Conservation (phyloP, 495 filamentous ascomycete genomes). For the Neurospora africana region DNA sequence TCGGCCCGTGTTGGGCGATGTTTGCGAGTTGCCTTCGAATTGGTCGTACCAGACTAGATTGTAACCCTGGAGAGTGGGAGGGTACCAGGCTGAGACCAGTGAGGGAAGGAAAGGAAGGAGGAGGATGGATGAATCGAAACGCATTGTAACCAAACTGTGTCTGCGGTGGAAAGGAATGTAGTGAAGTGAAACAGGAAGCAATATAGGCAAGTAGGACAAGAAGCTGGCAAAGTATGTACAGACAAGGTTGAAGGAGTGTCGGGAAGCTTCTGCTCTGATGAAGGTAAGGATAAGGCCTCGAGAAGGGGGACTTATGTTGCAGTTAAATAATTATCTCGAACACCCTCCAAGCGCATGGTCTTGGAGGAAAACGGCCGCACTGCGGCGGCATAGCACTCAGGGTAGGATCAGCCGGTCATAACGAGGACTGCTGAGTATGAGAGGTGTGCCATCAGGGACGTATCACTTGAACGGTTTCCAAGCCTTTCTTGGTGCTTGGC, state of each 20-base stretch:
- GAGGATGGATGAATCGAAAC: slow-evolving; percentile 3
- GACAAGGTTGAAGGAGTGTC: neutral
- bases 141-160: slow-evolving; percentile 7
- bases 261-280: neutral
- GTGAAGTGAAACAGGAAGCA: neutral
- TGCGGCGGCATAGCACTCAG: neutral
- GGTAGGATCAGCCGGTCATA: neutral
- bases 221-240: neutral
- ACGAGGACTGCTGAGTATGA: neutral
- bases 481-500: neutral
- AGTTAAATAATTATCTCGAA: neutral
- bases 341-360: neutral
- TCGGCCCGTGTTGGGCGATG: slow-evolving; percentile 21
- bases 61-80: slow-evolving; percentile 26
- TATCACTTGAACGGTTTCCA: neutral
- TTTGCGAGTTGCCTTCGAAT: slow-evolving; percentile 23
- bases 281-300: neutral
- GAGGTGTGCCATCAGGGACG: neutral
- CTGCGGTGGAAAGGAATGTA: neutral
- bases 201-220: neutral
- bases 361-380: neutral
- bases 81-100: slow-evolving; percentile 17
- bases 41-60: slow-evolving; percentile 28
- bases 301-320: neutral
- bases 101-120: slow-evolving; percentile 7